Base-by-base conservation (phyloP, 495 filamentous ascomycete species). In the Daldinia vernicosa region DNA sequence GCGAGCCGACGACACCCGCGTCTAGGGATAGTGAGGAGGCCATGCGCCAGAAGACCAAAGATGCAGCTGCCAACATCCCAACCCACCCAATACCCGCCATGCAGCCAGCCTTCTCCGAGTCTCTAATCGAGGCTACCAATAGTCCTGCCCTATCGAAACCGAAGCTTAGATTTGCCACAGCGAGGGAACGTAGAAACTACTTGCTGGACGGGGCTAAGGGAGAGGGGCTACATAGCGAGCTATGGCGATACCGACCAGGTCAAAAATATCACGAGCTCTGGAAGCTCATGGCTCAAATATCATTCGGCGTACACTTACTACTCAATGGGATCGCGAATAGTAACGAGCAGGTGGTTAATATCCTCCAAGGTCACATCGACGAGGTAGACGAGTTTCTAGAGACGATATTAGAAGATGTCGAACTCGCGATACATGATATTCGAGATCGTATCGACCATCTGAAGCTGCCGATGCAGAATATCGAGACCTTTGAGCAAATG, bases 51-150 rank as follows among this genome's bases (percentile, higher is more conserved):
- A 77, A 73, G 63, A 69, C 73, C 30, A 75, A 70, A 61, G 73
- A 75, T 66, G 70, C 70, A 17, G 72, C 75, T 30, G 62, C 75
- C 33, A 75, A 71, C 71, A 83, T 77, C 26, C 91, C 92, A 8
- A 76, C 83, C 17, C 93, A 97, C 79, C 95, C 95, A 2, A 91
- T 99, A 61, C 79, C 89, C 15, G 87, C 88, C 56, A 91, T 99
- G 85, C 95, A 98, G 75, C 92, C 88, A 54, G 92, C 95, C 53
- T 98, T 98, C 75, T 91, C 95, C 75, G 95, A 99, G 79, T 97
- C 94, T 2, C 90, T 99, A 59, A 69, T 87, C 27, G 94, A 97
- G 73, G 89, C 91, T 19, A 86, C 88, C 9, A 78, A 81, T 11
- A 75, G 82, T 24, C 80, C 79, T 15, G 80, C 76, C 27, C 66